Percentiles rank a stretch among this genome's conserved stretches.
Conservation (phyloP, 345 rosid genomes). For the Linum usitatissimum region DNA sequence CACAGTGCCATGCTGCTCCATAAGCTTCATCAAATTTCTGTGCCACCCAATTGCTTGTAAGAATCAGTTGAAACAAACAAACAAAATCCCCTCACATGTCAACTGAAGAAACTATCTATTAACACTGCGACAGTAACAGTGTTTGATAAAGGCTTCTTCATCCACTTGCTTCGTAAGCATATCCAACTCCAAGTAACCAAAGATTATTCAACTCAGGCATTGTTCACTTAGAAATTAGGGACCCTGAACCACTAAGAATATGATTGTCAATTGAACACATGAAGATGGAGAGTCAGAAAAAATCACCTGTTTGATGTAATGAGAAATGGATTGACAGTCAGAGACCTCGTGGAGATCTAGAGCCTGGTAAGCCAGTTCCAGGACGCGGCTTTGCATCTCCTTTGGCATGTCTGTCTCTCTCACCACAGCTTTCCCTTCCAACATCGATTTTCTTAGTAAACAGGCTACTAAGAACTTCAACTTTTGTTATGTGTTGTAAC, state of each 20-base stretch:
- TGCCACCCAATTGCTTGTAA: background rate
- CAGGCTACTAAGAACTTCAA: background rate
- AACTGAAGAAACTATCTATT: background rate
- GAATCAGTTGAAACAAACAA: too few relatives aligned
- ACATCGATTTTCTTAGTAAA: conserved; percentile 10
- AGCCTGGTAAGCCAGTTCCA: conserved; percentile 46
- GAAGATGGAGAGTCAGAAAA: conserved; percentile 5
- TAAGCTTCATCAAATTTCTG: conserved; percentile 43
- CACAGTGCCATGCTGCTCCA: conserved; percentile 43
- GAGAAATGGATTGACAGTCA: conserved; percentile 41
- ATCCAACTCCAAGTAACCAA: background rate
- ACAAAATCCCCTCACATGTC: background rate
- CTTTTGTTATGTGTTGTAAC: too few relatives aligned
- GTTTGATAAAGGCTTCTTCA: background rate
- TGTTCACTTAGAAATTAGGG: background rate
- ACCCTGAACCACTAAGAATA: background rate
- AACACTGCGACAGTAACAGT: background rate
- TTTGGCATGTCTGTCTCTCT: conserved; percentile 40
- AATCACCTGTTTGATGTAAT: conserved; percentile 36
- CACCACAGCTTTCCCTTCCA: conserved; percentile 40
- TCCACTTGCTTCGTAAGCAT: conserved; percentile 8
- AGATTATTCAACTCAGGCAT: too few relatives aligned
- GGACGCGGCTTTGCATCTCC: conserved; percentile 30
- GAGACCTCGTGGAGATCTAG: conserved; percentile 40
- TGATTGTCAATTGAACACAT: background rate